Evolutionary conservation across 345 rosid genomes (phyloP), one percentile per base, ranked within the genome.

Genomic region (Pistacia vera): DNA sequence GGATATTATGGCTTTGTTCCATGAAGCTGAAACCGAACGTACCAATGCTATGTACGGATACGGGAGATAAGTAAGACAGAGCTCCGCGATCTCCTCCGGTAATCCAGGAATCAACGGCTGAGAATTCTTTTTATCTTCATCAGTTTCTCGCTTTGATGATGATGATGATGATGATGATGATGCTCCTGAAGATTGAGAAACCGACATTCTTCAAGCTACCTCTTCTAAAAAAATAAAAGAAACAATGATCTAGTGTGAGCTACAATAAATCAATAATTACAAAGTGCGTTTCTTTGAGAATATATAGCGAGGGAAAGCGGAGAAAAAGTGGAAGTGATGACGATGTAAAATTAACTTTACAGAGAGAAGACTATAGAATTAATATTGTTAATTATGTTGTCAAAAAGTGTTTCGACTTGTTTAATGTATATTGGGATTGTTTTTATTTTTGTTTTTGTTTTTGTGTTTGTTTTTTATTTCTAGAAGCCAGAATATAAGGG

Each of bases 21-120:
- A 92, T 0, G 93, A 86, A 77, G 86, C 87, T 13, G 89, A 90
- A 76, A 92, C 95, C 4, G 89, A 82, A 70, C 91, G 90, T 1
- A 68, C 83, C 69, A 85, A 82, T 65, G 87, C 72, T 68, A 85
- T 91, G 73, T 86, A 84, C 8, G 95, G 95, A 61, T 88, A 90
- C 2, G 91, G 95, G 44, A 92, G 85, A 74, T 81, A 81, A 66
- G 89, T 89, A 33, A 92, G 92, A 76, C 95, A 92, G 4, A 79
- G 81, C 86, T 88, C 89, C 0, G 88, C 86, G 46, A 92, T 82
- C 63, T 92, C 97, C 70, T 89, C 88, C 1, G 93, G 93, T 49
- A 92, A 75, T 25, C 92, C 93, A 33, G 95, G 93, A 69, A 92
- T 87, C 82, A 90, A 81, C 25, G 88, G 86, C 56, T 83, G 84